These are phyloP conservation scores for Pezicula rhizophila DNA, from an alignment of 2,329 filamentous ascomycete species.

Conservation along the genomic window DNA sequence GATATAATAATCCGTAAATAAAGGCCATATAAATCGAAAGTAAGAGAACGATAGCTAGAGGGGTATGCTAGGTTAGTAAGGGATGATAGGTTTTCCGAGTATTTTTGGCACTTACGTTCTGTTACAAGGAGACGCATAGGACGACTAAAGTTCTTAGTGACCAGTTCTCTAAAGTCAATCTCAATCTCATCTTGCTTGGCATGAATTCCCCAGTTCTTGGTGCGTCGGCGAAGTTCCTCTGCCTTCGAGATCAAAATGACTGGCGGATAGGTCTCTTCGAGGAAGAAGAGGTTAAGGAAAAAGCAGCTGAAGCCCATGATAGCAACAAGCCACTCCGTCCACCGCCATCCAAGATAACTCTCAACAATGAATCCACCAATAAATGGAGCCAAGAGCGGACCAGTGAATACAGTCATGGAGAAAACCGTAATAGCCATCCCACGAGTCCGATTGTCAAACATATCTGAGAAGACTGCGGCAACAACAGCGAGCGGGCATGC, in stretches of 20 bases:
- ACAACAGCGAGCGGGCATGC: constrained; percentile 64
- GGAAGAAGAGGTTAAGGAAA: constrained; percentile 52
- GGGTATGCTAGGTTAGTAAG: neutral
- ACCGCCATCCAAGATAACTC: constrained; percentile 63
- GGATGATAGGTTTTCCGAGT: neutral
- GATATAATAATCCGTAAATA: constrained; percentile 73
- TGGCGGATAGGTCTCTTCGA: constrained; percentile 66
- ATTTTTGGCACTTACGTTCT: constrained; percentile 36
- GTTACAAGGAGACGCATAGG: constrained; percentile 45
- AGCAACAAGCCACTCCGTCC: constrained; percentile 60
- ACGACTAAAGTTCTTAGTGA: constrained; percentile 46
- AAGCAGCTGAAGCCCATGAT: constrained; percentile 60
- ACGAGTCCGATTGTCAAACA: constrained; percentile 60
- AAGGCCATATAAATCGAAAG: constrained; percentile 69
- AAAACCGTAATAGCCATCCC: constrained; percentile 53
- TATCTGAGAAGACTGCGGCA: constrained; percentile 66
- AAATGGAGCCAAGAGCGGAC: constrained; percentile 61
- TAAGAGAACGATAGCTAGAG: constrained; percentile 58
- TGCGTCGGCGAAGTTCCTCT: constrained; percentile 53
- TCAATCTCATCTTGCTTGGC: constrained; percentile 68
- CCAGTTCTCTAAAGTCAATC: constrained; percentile 55
- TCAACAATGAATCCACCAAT: constrained; percentile 62
- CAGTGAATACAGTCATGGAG: constrained; percentile 58
- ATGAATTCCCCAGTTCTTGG: constrained; percentile 65
- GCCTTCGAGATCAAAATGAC: constrained; percentile 58